phyloP scores from a whole-genome alignment of 1,284 basidiomycete genomes.

The Spongiforma sp. region DNA sequence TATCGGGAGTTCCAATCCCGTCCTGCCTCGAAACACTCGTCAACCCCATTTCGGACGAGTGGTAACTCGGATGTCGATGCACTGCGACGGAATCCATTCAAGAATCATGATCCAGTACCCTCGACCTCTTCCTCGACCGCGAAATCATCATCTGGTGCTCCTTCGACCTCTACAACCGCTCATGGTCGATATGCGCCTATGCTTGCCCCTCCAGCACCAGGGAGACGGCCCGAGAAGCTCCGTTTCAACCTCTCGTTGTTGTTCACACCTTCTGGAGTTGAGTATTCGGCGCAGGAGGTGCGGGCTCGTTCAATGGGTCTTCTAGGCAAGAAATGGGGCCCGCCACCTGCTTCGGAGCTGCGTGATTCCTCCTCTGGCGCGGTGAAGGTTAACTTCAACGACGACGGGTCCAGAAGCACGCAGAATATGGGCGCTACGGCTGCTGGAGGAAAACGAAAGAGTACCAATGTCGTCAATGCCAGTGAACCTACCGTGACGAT shows the following conservation, averaged over 20 bases:
- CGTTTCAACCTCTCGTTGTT: constrained; percentile 70
- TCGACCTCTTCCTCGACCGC: constrained; percentile 35
- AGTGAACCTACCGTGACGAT: constrained; percentile 75
- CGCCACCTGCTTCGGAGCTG: constrained; percentile 57
- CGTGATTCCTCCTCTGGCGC: constrained; percentile 36
- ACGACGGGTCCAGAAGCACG: constrained; percentile 54
- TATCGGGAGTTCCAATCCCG: constrained; percentile 83
- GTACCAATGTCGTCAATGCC: constrained; percentile 26
- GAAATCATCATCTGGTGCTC: constrained; percentile 25
- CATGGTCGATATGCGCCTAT: constrained; percentile 66
- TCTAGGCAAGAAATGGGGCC: constrained; percentile 80
- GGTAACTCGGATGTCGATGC: constrained; percentile 40
- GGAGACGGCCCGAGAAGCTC: constrained; percentile 72
- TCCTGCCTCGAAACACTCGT: constrained; percentile 38
- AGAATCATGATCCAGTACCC: constrained; percentile 47
- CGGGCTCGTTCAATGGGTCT: constrained; percentile 79
- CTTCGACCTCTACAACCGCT: constrained; percentile 20
- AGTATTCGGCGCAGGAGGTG: constrained; percentile 78
- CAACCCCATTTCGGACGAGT: constrained; percentile 30
- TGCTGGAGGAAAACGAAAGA: constrained; percentile 43
- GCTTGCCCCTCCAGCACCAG: constrained; percentile 66
- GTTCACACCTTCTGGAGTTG: constrained; percentile 68
- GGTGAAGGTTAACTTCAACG: constrained; percentile 55
- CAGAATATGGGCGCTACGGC: constrained; percentile 42
- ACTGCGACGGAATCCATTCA: constrained; percentile 61